Evolutionary conservation across 352 stramenopile genomes (phyloP).

Genomic region (Phytophthora tentaculata): DNA sequence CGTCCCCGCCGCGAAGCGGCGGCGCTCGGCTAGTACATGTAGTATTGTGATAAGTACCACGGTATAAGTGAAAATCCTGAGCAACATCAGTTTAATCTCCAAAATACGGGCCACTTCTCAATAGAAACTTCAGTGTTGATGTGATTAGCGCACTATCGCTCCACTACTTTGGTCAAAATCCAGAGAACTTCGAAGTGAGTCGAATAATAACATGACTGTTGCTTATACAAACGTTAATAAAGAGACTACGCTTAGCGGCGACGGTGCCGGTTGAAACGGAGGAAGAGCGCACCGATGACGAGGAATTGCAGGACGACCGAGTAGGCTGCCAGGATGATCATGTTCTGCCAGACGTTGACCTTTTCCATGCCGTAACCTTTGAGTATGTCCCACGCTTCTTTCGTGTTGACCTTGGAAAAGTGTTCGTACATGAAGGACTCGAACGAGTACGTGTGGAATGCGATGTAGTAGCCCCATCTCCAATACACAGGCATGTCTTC

Average conservation of each 20-base stretch:
- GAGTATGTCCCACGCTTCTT: conserved; percentile 38
- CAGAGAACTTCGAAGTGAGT: too few relatives aligned
- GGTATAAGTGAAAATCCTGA: too few relatives aligned
- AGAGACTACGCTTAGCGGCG: conserved; percentile 25
- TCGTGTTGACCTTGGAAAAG: conserved; percentile 47
- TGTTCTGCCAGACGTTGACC: conserved; percentile 56
- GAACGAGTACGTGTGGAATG: conserved; percentile 90
- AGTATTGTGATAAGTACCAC: too few relatives aligned
- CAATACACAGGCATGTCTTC: conserved; percentile 73
- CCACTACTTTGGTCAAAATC: too few relatives aligned
- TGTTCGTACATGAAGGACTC: conserved; percentile 88
- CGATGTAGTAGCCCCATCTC: conserved; percentile 87
- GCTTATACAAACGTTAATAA: conserved; percentile 38
- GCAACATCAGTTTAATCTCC: too few relatives aligned
- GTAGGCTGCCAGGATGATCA: conserved; percentile 63
- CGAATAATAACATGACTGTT: too few relatives aligned
- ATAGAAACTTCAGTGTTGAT: too few relatives aligned
- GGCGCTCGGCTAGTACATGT: too few relatives aligned
- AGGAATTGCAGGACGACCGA: conserved; percentile 58
- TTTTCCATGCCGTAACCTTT: conserved; percentile 62
- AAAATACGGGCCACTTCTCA: too few relatives aligned
- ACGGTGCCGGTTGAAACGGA: conserved; percentile 44
- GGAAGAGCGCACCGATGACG: conserved; percentile 50
- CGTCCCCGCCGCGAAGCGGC: too few relatives aligned
- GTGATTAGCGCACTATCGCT: too few relatives aligned